phyloP scores from a whole-genome alignment of 169 alveolate species.

The Eimeria praecox region DNA sequence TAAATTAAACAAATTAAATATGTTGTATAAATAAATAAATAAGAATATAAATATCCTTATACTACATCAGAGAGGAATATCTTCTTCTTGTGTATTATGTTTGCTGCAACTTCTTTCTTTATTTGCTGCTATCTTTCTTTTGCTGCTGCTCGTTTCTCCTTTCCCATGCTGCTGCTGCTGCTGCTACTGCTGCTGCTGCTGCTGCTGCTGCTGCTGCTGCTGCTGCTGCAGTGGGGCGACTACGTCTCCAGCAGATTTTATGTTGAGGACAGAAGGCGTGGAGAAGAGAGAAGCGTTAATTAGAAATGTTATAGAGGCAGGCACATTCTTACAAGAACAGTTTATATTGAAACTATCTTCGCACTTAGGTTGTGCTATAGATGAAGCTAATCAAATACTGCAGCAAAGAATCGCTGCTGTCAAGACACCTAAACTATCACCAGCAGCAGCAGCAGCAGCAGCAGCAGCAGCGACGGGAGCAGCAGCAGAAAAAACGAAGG shows the following conservation, averaged over 20 bases:
- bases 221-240: conserved; percentile 68
- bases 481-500: not conserved
- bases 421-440: not conserved
- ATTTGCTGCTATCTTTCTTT: not conserved
- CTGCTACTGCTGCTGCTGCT: not conserved
- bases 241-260: conserved; percentile 49
- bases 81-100: too few species aligned
- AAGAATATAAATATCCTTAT: too few species aligned
- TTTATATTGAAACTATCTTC: conserved; percentile 2
- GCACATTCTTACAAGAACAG: conserved; percentile 69
- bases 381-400: conserved; percentile 35
- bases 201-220: conserved; percentile 37
- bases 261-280: conserved; percentile 44
- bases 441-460: not conserved
- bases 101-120: not conserved
- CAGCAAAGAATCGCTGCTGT: conserved; percentile 55
- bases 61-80: too few species aligned
- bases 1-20: too few species aligned
- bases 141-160: not conserved
- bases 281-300: conserved; percentile 13
- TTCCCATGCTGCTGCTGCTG: not conserved
- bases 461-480: conserved; percentile 5
- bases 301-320: conserved; percentile 13
- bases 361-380: conserved; percentile 15
- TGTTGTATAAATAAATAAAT: too few species aligned